Percentiles rank a stretch among this genome's conserved stretches.
Evolutionary conservation across 257 asterid genomes (phyloP).

Genomic region (Rehmannia glutinosa): DNA sequence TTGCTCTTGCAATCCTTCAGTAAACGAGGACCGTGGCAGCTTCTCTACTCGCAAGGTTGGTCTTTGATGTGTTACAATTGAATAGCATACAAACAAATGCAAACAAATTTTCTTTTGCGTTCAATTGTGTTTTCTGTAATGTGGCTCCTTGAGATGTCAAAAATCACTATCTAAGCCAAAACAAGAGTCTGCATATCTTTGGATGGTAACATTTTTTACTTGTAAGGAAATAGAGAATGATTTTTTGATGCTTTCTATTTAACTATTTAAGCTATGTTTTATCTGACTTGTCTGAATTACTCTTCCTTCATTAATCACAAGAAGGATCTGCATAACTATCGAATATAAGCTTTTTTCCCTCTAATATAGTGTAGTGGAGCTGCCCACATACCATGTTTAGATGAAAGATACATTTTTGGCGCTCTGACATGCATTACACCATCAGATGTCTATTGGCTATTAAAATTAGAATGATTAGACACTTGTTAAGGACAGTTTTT

Average conservation of each 20-base stretch:
- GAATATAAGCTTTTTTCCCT: background rate
- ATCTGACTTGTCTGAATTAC: background rate
- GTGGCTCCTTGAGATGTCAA: constrained; percentile 11
- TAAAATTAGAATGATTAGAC: background rate
- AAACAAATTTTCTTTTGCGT: background rate
- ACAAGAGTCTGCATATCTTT: background rate
- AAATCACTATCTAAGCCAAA: background rate
- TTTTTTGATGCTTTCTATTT: background rate
- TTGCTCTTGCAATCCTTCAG: constrained; percentile 47
- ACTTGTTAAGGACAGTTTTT: background rate
- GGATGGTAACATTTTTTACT: background rate
- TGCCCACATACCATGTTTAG: background rate
- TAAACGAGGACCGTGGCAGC: constrained; percentile 18
- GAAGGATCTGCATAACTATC: background rate
- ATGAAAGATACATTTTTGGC: background rate
- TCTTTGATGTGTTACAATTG: constrained; percentile 5
- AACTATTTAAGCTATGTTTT: background rate
- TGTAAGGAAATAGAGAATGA: background rate
- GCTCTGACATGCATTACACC: background rate
- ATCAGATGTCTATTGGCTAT: too few relatives aligned
- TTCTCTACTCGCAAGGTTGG: constrained; percentile 40
- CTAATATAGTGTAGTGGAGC: background rate
- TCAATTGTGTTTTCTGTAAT: background rate
- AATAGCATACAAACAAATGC: background rate
- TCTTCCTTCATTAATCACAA: background rate